phyloP scores from a whole-genome alignment of 2,329 filamentous ascomycete genomes.

The Tetracladium maxilliforme region DNA sequence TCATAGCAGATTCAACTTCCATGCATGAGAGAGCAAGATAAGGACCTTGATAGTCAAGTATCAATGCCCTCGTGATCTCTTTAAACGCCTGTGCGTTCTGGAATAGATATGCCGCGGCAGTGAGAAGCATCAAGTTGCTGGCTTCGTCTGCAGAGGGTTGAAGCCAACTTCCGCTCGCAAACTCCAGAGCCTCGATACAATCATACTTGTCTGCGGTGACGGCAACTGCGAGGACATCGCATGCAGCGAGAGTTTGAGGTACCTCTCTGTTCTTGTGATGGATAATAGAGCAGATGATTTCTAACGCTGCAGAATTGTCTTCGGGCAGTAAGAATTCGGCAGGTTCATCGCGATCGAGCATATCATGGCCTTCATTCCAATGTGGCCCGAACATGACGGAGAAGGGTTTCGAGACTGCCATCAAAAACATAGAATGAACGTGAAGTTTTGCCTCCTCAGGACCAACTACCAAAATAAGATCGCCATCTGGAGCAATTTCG shows the following conservation, averaged over 20 bases:
- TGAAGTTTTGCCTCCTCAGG: constrained; percentile 5
- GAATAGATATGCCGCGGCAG: constrained; percentile 6
- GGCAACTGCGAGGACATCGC: constrained; percentile 4
- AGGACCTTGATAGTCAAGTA: constrained; percentile 5
- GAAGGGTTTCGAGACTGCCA: constrained; percentile 6
- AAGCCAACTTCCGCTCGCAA: constrained; percentile 4
- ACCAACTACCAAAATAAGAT: constrained; percentile 6
- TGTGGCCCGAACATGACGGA: constrained; percentile 5
- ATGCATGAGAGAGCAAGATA: too few species aligned
- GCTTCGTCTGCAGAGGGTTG: neutral
- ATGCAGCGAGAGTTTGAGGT: constrained; percentile 3
- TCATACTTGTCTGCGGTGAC: constrained; percentile 6
- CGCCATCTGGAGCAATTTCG: constrained; percentile 6
- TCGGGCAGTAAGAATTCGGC: constrained; percentile 5
- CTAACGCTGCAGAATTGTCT: constrained; percentile 4
- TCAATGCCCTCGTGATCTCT: constrained; percentile 3
- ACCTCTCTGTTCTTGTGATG: constrained; percentile 5
- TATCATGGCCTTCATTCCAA: constrained; percentile 4
- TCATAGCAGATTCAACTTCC: too few species aligned
- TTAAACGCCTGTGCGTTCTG: constrained; percentile 4
- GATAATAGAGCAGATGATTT: constrained; percentile 5
- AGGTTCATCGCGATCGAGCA: constrained; percentile 3
- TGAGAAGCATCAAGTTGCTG: neutral
- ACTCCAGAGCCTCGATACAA: constrained; percentile 4
- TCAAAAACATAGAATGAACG: constrained; percentile 6